Conservation (phyloP, 768 basidiomycete genomes). For the Coprinopsis marcescibilis region DNA sequence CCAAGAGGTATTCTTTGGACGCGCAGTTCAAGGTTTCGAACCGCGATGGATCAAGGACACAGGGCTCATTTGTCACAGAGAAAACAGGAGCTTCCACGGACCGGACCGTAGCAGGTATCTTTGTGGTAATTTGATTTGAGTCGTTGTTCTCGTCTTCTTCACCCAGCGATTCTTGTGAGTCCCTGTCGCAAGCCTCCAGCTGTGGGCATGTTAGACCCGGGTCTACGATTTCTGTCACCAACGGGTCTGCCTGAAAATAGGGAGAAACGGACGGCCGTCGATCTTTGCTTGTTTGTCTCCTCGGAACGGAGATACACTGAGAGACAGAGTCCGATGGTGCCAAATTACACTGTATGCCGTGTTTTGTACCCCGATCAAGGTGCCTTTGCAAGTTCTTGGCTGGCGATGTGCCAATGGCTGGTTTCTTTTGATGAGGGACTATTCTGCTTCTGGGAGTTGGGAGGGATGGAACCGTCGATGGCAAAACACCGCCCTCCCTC, state of each 20-base stretch:
- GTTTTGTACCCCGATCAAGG: too few species aligned
- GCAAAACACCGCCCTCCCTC: constrained; percentile 11
- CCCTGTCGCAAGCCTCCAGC: too few species aligned
- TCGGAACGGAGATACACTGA: background rate
- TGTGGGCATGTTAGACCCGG: too few species aligned
- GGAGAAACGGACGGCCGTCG: background rate
- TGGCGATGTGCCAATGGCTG: background rate
- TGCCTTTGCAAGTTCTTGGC: too few species aligned
- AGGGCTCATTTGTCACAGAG: background rate
- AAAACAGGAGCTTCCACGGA: constrained; percentile 1
- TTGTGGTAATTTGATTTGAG: too few species aligned
- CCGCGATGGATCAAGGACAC: too few species aligned
- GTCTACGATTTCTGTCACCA: too few species aligned
- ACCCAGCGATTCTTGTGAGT: too few species aligned
- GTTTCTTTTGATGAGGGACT: background rate
- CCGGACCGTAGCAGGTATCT: too few species aligned
- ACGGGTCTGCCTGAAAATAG: background rate
- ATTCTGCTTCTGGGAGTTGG: constrained; percentile 1
- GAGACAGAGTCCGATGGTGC: constrained; percentile 2
- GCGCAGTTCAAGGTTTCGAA: too few species aligned
- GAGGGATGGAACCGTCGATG: constrained; percentile 6
- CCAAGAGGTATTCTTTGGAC: too few species aligned
- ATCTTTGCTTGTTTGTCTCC: background rate
- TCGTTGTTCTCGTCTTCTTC: too few species aligned
- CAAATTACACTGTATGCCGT: background rate